phyloP scores from a whole-genome alignment of 345 rosid species.

The Dimocarpus longan region DNA sequence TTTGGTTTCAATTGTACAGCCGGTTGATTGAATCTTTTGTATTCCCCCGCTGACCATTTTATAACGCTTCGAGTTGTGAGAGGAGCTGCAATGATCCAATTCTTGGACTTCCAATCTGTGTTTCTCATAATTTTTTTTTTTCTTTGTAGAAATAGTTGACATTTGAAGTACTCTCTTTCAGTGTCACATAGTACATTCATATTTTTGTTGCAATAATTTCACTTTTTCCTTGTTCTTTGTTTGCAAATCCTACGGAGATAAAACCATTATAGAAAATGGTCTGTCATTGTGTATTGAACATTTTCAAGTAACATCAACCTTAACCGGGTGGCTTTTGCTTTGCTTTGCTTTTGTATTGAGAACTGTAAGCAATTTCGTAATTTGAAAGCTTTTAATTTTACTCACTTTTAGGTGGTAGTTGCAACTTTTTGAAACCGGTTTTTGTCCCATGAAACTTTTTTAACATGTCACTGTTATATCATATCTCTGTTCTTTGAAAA shows the following conservation, averaged over 20 bases:
- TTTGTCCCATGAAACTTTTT: too few relatives aligned
- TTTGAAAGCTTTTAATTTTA: too few relatives aligned
- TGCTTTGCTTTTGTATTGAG: not conserved
- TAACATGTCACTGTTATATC: not conserved
- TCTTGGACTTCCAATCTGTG: conserved; percentile 14
- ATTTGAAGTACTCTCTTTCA: not conserved
- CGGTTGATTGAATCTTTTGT: conserved; percentile 24
- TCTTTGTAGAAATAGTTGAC: conserved; percentile 6
- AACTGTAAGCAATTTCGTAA: not conserved
- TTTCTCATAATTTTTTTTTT: conserved; percentile 11
- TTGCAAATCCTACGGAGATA: too few relatives aligned
- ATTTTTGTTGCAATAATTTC: conserved; percentile 2
- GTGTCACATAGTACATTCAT: not conserved
- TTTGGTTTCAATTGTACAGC: conserved; percentile 48
- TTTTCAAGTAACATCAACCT: not conserved
- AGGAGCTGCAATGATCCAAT: conserved; percentile 22
- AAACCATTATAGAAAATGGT: too few relatives aligned
- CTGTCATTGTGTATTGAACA: not conserved
- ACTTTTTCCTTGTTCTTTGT: not conserved
- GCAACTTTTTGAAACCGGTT: not conserved
- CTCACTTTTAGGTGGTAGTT: not conserved
- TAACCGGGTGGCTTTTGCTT: not conserved
- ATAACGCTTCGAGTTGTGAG: conserved; percentile 17
- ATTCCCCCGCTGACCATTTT: conserved; percentile 30
- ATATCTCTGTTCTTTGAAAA: conserved; percentile 7